Percentiles rank a stretch among this genome's conserved stretches.
Conservation (phyloP, 495 filamentous ascomycete genomes). For the Podospora conica region DNA sequence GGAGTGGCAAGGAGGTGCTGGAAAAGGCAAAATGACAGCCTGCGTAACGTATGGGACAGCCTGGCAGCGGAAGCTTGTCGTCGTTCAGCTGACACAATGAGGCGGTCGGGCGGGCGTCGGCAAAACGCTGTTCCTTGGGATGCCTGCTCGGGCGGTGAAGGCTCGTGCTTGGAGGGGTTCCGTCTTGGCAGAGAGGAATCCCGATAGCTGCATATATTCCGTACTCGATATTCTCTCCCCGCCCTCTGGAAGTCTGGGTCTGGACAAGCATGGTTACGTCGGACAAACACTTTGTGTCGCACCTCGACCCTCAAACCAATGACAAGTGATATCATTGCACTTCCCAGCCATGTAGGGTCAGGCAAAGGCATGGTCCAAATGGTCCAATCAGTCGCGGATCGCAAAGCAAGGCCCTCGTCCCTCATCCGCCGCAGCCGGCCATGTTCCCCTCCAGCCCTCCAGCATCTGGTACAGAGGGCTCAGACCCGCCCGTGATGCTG, state of each 20-base stretch:
- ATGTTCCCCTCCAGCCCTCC: background rate
- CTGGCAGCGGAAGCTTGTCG: constrained; percentile 1
- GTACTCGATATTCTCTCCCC: too few species aligned
- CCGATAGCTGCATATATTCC: background rate
- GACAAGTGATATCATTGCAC: background rate
- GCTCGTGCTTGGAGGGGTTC: background rate
- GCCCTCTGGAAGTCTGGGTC: too few species aligned
- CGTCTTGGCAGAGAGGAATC: background rate
- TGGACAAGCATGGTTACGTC: too few species aligned
- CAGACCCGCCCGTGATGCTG: constrained; percentile 1
- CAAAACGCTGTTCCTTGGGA: constrained; percentile 5
- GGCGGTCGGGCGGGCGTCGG: constrained; percentile 6
- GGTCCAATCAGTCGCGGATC: background rate
- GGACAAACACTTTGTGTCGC: background rate
- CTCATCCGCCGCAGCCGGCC: background rate
- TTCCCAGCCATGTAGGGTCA: too few species aligned
- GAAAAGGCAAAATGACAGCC: background rate
- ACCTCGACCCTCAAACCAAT: background rate
- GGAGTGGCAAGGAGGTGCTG: background rate
- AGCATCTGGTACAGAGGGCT: background rate
- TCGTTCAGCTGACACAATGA: constrained; percentile 8
- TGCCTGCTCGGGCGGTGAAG: background rate
- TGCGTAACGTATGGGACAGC: constrained; percentile 1
- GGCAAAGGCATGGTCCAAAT: background rate
- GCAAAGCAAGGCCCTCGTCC: background rate